Evolutionary conservation across 495 filamentous ascomycete genomes (phyloP).

Genomic region (Tricharina praecox): DNA sequence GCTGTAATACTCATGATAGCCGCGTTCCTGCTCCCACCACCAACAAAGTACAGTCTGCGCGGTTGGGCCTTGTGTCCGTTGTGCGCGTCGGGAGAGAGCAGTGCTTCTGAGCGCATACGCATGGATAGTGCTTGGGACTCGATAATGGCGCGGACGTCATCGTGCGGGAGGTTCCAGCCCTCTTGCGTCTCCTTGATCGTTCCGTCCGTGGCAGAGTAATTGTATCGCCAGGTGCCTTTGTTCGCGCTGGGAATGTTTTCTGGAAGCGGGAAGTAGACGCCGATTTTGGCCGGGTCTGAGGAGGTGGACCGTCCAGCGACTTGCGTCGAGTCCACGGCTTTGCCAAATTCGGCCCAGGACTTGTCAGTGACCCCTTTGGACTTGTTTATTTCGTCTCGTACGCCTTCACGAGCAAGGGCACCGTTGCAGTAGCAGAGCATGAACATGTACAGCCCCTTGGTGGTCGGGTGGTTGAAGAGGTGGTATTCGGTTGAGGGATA

Average conservation of each 20-base stretch:
- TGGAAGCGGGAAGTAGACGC: slow-evolving; percentile 81
- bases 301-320: slow-evolving; percentile 42
- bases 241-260: slow-evolving; percentile 87
- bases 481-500: slow-evolving; percentile 73
- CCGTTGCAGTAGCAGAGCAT: slow-evolving; percentile 99
- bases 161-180: slow-evolving; percentile 38
- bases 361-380: slow-evolving; percentile 14
- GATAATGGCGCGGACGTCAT: slow-evolving; percentile 75
- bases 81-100: slow-evolving; percentile 41
- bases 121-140: slow-evolving; percentile 86
- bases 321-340: slow-evolving; percentile 42
- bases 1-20: slow-evolving; percentile 69
- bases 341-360: slow-evolving; percentile 63
- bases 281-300: slow-evolving; percentile 54
- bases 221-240: slow-evolving; percentile 71
- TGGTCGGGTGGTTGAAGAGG: slow-evolving; percentile 81
- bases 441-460: slow-evolving; percentile 76
- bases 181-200: slow-evolving; percentile 10
- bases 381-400: slow-evolving; percentile 52
- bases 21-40: slow-evolving; percentile 72
- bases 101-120: slow-evolving; percentile 59
- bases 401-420: slow-evolving; percentile 72
- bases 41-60: slow-evolving; percentile 78
- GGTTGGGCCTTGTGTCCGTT: slow-evolving; percentile 57
- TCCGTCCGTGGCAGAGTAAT: slow-evolving; percentile 38